Evolutionary conservation across 2,329 filamentous ascomycete species (phyloP), one percentile per base, ranked within the genome.

Genomic region (Phialophora verrucosa): DNA sequence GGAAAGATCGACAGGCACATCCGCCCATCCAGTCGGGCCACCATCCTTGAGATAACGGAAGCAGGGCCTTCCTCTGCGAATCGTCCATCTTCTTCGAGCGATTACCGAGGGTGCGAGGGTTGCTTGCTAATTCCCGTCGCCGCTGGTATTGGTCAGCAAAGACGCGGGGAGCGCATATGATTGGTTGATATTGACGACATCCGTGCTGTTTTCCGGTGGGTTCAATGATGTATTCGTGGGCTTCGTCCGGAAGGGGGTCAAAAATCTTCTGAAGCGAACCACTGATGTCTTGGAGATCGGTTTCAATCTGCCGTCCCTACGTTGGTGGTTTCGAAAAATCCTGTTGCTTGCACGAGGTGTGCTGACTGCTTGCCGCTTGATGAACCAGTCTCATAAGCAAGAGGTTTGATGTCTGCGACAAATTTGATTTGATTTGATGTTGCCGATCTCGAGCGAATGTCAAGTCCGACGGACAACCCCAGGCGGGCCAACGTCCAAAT

Each of bases 101-200:
- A 51, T 51, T 51, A 17, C 49, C 49, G 49, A 51, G 49, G 49
- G 49, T 44, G 23, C 49, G 49, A 51, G 49, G 49, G 49, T 44
- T 44, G 38, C 38, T 44, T 44, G 49, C 14, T 29, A 29, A 27
- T 51, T n/a, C 10, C 10, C 20, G 4, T 51, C 25, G 49, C 20
- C 20, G 38, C 38, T 44, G 20, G 57, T 32, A 59, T 59, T 59
- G 57, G 57, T 59, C 57, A 59, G 57, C 57, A 59, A 31, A 14
- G 47, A 11, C 5, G 1, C 42, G 5, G 10, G 3, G 10, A n/a
- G 7, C 23, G 12, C 7, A 4, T 17, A 31, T 59, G 57, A 59
- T 59, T 59, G 42, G 57, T 8, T 20, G 25, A 35, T 31, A 23
- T 59, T 50, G 57, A 59, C 57, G 42, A 50, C 42, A 32, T 59